phyloP scores from a whole-genome alignment of 306 rosid genomes.

The Sicyos edulis region DNA sequence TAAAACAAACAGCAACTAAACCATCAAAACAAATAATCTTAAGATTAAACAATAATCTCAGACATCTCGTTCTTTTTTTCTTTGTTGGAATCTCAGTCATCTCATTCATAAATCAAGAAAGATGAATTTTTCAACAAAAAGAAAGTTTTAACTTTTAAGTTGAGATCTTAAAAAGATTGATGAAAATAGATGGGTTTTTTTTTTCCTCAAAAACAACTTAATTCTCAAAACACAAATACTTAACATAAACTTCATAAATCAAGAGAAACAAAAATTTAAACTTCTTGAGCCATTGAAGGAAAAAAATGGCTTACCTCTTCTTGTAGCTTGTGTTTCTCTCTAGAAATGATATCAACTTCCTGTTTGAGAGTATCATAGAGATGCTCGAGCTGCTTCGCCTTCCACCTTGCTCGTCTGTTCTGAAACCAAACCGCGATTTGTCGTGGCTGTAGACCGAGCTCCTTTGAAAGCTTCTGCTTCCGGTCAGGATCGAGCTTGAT shows the following conservation, averaged over 20 bases:
- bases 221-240: neutral
- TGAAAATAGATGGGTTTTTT: neutral
- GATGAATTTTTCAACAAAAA: neutral
- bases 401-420: constrained; percentile 91
- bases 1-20: neutral
- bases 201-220: neutral
- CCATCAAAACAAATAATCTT: neutral
- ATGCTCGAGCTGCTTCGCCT: constrained; percentile 83
- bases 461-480: constrained; percentile 78
- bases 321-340: constrained; percentile 73
- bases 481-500: constrained; percentile 85
- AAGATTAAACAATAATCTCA: neutral
- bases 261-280: neutral
- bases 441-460: constrained; percentile 90
- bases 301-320: constrained; percentile 48
- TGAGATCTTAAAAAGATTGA: neutral
- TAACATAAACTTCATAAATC: neutral
- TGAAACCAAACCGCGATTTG: constrained; percentile 98
- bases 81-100: neutral
- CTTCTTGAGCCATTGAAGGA: neutral
- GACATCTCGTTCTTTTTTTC: neutral
- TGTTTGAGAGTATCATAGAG: constrained; percentile 76
- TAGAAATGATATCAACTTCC: constrained; percentile 55
- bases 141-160: neutral
- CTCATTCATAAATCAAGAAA: neutral